A percentile compares a stretch with the other conserved stretches of the same genome.
Conservation (phyloP, 2,329 filamentous ascomycete genomes). For the Calonectria ilicicola region DNA sequence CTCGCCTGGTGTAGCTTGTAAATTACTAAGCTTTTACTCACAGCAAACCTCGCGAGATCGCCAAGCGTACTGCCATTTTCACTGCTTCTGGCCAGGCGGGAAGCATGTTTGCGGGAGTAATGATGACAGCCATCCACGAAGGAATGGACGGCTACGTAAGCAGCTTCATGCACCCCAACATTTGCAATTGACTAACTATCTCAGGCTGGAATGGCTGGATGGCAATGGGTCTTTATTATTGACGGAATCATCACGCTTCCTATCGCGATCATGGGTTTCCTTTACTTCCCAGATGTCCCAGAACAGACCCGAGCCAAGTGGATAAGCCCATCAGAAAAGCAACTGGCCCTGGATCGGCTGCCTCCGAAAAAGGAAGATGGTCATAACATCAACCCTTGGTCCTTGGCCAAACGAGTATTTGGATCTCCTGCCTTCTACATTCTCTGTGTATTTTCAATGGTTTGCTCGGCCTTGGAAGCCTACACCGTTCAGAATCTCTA, state of each 20-base stretch:
- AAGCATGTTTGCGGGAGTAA: conserved; percentile 69
- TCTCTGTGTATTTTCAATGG: conserved; percentile 50
- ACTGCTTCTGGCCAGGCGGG: conserved; percentile 67
- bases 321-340: conserved; percentile 46
- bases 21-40: neutral
- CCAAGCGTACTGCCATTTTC: conserved; percentile 70
- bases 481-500: conserved; percentile 40
- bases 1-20: neutral
- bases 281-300: conserved; percentile 43
- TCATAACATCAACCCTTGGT: conserved; percentile 47
- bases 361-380: conserved; percentile 48
- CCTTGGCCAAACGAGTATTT: conserved; percentile 44
- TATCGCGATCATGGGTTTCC: conserved; percentile 33
- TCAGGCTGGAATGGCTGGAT: conserved; percentile 51
- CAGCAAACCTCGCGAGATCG: conserved; percentile 62
- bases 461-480: conserved; percentile 34
- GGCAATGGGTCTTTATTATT: conserved; percentile 58
- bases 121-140: conserved; percentile 59
- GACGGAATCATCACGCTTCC: conserved; percentile 36
- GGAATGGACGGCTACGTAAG: conserved; percentile 49
- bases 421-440: conserved; percentile 49
- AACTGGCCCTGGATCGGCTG: conserved; percentile 43
- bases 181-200: too few relatives aligned
- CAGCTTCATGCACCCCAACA: too few relatives aligned
- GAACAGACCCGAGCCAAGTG: conserved; percentile 51